Base-by-base conservation (phyloP, 306 rosid species). In the Morella rubra region DNA sequence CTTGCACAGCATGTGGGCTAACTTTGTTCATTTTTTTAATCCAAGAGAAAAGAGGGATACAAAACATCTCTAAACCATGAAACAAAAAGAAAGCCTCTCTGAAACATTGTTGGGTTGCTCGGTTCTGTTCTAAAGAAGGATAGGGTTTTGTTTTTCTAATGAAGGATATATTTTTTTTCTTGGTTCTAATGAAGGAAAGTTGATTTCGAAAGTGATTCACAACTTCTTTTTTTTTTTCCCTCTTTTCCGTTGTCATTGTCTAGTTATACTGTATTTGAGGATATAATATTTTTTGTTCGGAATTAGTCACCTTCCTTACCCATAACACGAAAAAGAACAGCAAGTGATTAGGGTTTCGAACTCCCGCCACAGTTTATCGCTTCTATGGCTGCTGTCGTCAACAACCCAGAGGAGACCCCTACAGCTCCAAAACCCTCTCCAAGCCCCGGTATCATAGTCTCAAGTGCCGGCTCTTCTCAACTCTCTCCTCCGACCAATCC, bases 261-360 rank as follows among this genome's bases (percentile, higher is more conserved):
- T 2, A 2, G 37, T 32, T 32, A 32, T 32, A 32, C 2, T 32
- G 3, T 32, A 32, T 32, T 32, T 32, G 37, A 2, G 37, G 37
- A 32, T 32, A 32, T 32, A 32, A 32, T 32, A 27, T 32, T 32
- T 32, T 32, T 32, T 32, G 37, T 32, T 32, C 3, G 37, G 37
- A 32, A 32, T 32, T 32, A 2, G 37, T 3, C 37, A 32, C 37
- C 37, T 24, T 24, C 7, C 0, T 18, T 71, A 9, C 1, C 14
- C 8, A 41, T 46, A 69, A 53, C 13, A 49, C 49, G 32, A 46
- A 71, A 40, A 64, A 37, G 27, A 54, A 69, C 55, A 55, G 32
- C 50, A 4, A 68, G 44, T 60, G 47, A 46, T 66, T 90, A 87
- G 98, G 96, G 93, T 83, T 66, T 88, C 77, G 74, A 73, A 85